Conservation (phyloP, 345 rosid species). For the Capsella bursapastoris region DNA sequence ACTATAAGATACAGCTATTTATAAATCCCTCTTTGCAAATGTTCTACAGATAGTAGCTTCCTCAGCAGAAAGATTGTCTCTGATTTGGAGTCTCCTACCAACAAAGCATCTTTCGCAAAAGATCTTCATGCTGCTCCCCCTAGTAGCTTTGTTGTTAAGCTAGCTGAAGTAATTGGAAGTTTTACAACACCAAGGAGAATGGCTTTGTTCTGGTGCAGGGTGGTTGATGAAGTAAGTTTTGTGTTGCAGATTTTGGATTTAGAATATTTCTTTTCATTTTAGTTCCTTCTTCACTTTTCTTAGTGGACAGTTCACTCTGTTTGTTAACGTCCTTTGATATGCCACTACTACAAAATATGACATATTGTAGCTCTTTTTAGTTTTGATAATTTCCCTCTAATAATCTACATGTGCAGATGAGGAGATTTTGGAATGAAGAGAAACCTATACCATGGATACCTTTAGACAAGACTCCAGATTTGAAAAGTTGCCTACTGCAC, state of each 20-base stretch:
- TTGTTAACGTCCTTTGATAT: slow-evolving; percentile 16
- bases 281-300: slow-evolving; percentile 12
- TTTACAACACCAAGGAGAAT: slow-evolving; percentile 73
- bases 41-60: slow-evolving; percentile 76
- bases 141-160: slow-evolving; percentile 71
- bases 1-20: slow-evolving; percentile 50
- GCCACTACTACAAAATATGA: slow-evolving; percentile 7
- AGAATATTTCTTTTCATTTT: background rate
- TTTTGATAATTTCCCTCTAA: slow-evolving; percentile 15
- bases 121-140: slow-evolving; percentile 93
- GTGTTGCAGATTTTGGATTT: slow-evolving; percentile 16
- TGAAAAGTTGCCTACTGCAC: slow-evolving; percentile 79
- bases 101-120: slow-evolving; percentile 56
- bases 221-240: slow-evolving; percentile 79
- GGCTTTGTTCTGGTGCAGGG: slow-evolving; percentile 87
- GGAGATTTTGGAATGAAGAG: slow-evolving; percentile 79
- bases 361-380: slow-evolving; percentile 11
- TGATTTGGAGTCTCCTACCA: slow-evolving; percentile 51
- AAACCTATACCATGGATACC: slow-evolving; percentile 84
- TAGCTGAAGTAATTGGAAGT: slow-evolving; percentile 94
- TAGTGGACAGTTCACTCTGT: slow-evolving; percentile 16
- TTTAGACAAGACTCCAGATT: slow-evolving; percentile 71
- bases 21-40: slow-evolving; percentile 67
- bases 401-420: slow-evolving; percentile 62
- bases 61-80: slow-evolving; percentile 69